Evolutionary conservation across 78 protist genomes (phyloP).

Genomic region (slime mould (Dictyostelium discoideum)): DNA sequence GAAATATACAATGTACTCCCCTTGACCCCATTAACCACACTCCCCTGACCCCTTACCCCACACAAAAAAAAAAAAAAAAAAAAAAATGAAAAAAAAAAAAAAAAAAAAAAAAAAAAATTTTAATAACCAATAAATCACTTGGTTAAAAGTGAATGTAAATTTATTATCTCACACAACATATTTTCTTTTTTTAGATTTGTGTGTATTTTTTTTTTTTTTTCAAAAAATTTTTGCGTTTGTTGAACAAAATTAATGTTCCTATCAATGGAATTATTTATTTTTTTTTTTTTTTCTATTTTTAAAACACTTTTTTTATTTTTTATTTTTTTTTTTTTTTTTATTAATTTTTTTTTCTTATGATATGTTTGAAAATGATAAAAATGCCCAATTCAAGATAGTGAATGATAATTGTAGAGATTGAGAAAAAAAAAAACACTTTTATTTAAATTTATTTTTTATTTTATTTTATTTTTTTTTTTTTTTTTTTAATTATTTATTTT

Average conservation of each 20-base stretch:
- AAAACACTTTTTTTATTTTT: not conserved
- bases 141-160: no score
- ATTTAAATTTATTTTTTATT: no score
- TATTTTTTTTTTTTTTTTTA: not conserved
- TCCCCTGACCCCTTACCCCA: not conserved
- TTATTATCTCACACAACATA: no score
- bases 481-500: no score
- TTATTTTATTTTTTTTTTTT: no score
- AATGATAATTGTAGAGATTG: not conserved
- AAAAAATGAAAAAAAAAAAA: not conserved
- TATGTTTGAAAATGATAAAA: not conserved
- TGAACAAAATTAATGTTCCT: no score
- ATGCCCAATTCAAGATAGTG: not conserved
- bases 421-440: no score
- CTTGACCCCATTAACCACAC: not conserved
- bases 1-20: not conserved
- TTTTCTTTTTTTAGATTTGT: no score
- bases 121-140: not conserved
- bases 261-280: no score
- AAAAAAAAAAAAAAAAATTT: not conserved
- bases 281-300: not conserved
- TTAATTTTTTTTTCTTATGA: not conserved
- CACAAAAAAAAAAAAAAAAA: not conserved
- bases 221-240: no score
- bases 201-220: no score